phyloP scores from a whole-genome alignment of 2,329 filamentous ascomycete genomes.

The Pseudocercospora eumusae region DNA sequence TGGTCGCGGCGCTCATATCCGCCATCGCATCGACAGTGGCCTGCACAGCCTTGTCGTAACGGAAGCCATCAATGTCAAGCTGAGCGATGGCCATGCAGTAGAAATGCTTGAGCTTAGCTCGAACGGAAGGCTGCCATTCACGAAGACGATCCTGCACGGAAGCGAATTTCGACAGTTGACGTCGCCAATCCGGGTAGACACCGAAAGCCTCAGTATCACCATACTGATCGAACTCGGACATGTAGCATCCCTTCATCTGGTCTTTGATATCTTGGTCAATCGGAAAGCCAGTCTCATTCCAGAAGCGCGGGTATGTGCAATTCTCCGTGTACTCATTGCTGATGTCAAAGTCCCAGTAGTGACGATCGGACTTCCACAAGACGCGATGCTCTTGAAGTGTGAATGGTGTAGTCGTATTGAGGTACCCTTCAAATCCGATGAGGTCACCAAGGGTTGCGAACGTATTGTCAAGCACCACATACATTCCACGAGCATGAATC shows the following conservation, averaged over 20 bases:
- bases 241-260: constrained; percentile 55
- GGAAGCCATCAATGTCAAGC: constrained; percentile 64
- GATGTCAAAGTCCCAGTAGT: constrained; percentile 60
- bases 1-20: constrained; percentile 56
- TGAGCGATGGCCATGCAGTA: constrained; percentile 62
- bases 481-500: constrained; percentile 62
- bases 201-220: constrained; percentile 64
- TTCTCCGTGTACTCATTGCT: constrained; percentile 54
- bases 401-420: constrained; percentile 61
- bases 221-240: constrained; percentile 64
- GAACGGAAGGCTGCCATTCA: constrained; percentile 61
- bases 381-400: constrained; percentile 56
- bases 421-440: constrained; percentile 61
- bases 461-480: constrained; percentile 65
- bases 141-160: constrained; percentile 65
- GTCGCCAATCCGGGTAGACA: constrained; percentile 61
- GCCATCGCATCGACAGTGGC: constrained; percentile 61
- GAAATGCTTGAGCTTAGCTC: constrained; percentile 58
- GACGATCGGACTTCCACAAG: constrained; percentile 56
- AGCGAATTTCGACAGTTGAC: constrained; percentile 64
- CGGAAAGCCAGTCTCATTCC: constrained; percentile 57
- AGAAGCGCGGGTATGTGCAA: constrained; percentile 60
- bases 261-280: constrained; percentile 49
- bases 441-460: constrained; percentile 64
- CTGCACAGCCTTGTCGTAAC: constrained; percentile 65